Evolutionary conservation across 2,329 filamentous ascomycete species (phyloP), one percentile per base, ranked within the genome.

Genomic region (Phialophora macrospora): DNA sequence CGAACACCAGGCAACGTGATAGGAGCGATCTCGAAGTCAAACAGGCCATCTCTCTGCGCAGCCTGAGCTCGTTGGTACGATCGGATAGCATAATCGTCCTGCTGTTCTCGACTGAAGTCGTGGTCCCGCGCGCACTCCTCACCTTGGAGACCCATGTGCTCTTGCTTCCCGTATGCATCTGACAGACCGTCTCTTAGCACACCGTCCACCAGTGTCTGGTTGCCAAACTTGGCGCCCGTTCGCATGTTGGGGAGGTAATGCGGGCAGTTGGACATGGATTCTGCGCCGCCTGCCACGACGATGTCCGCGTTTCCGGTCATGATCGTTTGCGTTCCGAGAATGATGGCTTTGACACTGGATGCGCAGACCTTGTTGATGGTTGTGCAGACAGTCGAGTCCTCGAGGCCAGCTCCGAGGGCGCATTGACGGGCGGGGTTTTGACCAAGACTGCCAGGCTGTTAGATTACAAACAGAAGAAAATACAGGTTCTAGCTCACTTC

Each of bases 321-420:
- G 83, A 99, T 99, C 74, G 94, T 97, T 81, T 98, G 95, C 59
- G 94, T 92, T 73, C 91, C 95, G 67, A 99, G 86, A 72, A 97
- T 92, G 76, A 99, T 90, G 73, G 95, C 92, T 85, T 99, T 99
- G 77, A 97, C 83, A 52, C 90, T 89, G 9, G 93, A 97, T 70
- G 95, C 95, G 86, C 95, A 99, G 77, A 99, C 95, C 84, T 99
- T 99, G 89, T 99, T 99, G 76, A 99, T 87, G 60, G 93, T 96
- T 54, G 95, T 99, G 81, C 90, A 91, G 73, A 96, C 87, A 70
- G 90, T 91, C 62, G 86, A 85, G 70, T 96, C 85, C 62, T 88
- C 82, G 71, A 99, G 91, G 69, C 95, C 95, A 75, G 92, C 95
- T 74, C 89, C 87, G 75, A 99, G 86, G 74, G 93, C 92, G 80